Base-by-base conservation (phyloP, 768 basidiomycete species). In the Lentinula sp. region DNA sequence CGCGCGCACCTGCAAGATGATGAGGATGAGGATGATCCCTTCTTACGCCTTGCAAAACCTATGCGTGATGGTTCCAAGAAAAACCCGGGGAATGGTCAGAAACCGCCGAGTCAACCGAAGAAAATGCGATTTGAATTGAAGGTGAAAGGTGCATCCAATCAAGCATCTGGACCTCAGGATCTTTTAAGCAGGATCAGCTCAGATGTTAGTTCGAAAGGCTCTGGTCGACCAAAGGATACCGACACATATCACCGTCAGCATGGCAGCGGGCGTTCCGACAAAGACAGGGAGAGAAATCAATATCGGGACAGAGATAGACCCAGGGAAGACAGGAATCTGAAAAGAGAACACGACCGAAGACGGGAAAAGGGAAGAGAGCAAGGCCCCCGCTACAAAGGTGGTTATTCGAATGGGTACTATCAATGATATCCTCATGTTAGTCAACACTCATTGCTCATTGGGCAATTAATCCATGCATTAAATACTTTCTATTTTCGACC, bases 1-100 rank as follows among this genome's bases (percentile, higher is more conserved):
- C 79, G 77, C 60, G 82, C 79, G 32, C 72, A 75, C 57, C 73
- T 75, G 62, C 63, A 72, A 8, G 75, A 73, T n/a, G 79, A 79
- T 23, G 79, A 84, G 20, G 86, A 89, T 52, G 68, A 69, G 3
- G 81, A 81, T 51, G 85, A 90, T 70, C 91, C 90, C 90, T 92
- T 92, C 69, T 75, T 74, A 39, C 33, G 28, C 35, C 37, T 59
- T 46, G 45, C 57, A 3, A 50, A 48, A n/a, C 50, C 32, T n/a
- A 42, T 33, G 39, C 76, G 58, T 7, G n/a, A 46, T 10, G 53
- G n/a, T 12, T 9, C 35, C 9, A 52, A 16, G 41, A 51, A 42
- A 46, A 54, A 59, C 18, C 15, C 36, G 15, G 61, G 35, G 36
- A 62, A 58, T 13, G 32, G 41, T 16, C 46, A 36, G 8, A 50